Evolutionary conservation across 2,329 filamentous ascomycete species (phyloP).

Genomic region (Apiospora phragmitis): DNA sequence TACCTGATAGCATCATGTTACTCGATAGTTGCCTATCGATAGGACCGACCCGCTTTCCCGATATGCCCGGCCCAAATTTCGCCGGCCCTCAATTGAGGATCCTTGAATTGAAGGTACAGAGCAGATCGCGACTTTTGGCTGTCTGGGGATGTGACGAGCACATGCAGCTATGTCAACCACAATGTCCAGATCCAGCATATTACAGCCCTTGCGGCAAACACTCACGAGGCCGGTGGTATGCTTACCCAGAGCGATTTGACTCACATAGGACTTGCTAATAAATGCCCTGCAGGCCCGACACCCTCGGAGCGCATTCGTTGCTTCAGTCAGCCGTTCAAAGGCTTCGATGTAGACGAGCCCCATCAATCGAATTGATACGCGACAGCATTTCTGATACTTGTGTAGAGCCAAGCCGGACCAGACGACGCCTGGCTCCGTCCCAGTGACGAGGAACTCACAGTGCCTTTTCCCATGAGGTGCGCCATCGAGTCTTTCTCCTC

Average conservation of each 20-base stretch:
- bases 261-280: constrained; percentile 18
- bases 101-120: background rate
- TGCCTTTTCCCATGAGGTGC: constrained; percentile 13
- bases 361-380: background rate
- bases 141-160: constrained; percentile 19
- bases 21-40: background rate
- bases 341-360: constrained; percentile 26
- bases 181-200: constrained; percentile 30
- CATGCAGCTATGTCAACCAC: constrained; percentile 20
- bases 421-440: background rate
- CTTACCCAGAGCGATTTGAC: background rate
- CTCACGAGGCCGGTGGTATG: constrained; percentile 31
- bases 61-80: constrained; percentile 7
- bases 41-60: background rate
- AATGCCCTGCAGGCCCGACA: constrained; percentile 23
- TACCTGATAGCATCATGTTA: constrained; percentile 3
- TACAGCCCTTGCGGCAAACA: constrained; percentile 31
- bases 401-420: background rate
- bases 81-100: constrained; percentile 6
- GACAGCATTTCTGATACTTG: background rate
- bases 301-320: constrained; percentile 25
- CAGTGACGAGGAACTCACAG: background rate
- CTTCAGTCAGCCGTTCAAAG: constrained; percentile 25
- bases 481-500: background rate
- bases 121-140: constrained; percentile 20